Evolutionary conservation across 257 asterid genomes (phyloP).

Genomic region (Scutellaria minor): DNA sequence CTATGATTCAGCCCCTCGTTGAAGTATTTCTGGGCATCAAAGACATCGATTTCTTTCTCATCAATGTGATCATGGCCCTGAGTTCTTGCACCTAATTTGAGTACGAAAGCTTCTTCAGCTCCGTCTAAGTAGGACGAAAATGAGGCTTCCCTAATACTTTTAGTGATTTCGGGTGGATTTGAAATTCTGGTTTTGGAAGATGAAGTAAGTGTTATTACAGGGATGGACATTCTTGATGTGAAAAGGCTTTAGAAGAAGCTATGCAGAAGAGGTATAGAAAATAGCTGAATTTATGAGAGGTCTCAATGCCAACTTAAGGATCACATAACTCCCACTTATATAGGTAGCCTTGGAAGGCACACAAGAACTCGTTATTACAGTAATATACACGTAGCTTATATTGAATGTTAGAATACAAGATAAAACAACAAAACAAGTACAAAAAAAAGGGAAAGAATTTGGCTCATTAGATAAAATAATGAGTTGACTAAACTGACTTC

Average conservation of each 20-base stretch:
- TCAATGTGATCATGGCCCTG: conserved; percentile 40
- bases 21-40: conserved; percentile 80
- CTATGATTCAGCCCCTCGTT: conserved; percentile 44
- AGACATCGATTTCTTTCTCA: conserved; percentile 75
- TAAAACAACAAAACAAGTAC: neutral
- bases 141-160: conserved; percentile 47
- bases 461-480: conserved; percentile 23
- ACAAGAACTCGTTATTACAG: neutral
- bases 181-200: conserved; percentile 36
- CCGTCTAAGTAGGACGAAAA: conserved; percentile 62
- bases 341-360: neutral
- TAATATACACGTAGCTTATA: no score
- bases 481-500: conserved; percentile 33
- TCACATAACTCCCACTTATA: conserved; percentile 9
- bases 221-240: conserved; percentile 44
- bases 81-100: conserved; percentile 39
- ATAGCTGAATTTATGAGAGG: conserved; percentile 17
- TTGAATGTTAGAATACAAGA: neutral
- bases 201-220: conserved; percentile 49
- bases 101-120: conserved; percentile 47
- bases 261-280: conserved; percentile 18
- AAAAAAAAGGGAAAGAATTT: conserved; percentile 9
- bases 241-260: neutral
- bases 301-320: conserved; percentile 14
- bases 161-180: conserved; percentile 35